Evolutionary conservation across 495 filamentous ascomycete genomes (phyloP).

Genomic region (Hypoxylon fuscum): DNA sequence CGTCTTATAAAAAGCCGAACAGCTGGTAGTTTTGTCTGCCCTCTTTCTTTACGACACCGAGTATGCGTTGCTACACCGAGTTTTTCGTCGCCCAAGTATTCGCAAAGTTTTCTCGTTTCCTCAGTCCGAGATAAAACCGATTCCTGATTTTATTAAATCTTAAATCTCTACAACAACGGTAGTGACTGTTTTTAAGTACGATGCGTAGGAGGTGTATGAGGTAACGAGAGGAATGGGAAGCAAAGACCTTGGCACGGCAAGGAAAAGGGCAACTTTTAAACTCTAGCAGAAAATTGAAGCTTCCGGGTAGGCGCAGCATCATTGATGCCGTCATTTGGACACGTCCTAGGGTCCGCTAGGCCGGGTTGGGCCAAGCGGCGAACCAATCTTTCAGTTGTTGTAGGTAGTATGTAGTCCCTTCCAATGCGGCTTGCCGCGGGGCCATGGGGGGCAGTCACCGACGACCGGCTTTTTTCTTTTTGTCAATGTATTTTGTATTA

Average conservation of each 20-base stretch:
- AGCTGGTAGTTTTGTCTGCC: no score
- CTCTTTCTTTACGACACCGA: neutral
- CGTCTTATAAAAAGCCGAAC: neutral
- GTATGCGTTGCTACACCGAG: no score
- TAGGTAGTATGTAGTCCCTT: no score
- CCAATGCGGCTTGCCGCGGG: no score
- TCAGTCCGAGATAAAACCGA: neutral
- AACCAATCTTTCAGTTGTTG: no score
- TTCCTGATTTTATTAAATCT: no score
- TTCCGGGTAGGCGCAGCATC: slow-evolving; percentile 34
- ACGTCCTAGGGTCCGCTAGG: slow-evolving; percentile 35
- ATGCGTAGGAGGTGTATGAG: neutral
- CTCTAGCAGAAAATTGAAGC: no score
- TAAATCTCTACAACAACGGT: no score
- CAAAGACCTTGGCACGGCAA: slow-evolving; percentile 9
- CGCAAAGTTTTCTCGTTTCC: neutral
- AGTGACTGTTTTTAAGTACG: neutral
- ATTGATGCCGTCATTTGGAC: slow-evolving; percentile 42
- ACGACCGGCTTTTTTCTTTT: no score
- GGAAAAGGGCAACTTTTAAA: slow-evolving; percentile 11
- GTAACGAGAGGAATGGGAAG: neutral
- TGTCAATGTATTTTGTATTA: no score
- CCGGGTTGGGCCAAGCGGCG: slow-evolving; percentile 22
- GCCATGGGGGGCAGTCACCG: neutral
- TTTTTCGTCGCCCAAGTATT: neutral